Base-by-base conservation (phyloP, 352 stramenopile species). In the Phytophthora megakarya region DNA sequence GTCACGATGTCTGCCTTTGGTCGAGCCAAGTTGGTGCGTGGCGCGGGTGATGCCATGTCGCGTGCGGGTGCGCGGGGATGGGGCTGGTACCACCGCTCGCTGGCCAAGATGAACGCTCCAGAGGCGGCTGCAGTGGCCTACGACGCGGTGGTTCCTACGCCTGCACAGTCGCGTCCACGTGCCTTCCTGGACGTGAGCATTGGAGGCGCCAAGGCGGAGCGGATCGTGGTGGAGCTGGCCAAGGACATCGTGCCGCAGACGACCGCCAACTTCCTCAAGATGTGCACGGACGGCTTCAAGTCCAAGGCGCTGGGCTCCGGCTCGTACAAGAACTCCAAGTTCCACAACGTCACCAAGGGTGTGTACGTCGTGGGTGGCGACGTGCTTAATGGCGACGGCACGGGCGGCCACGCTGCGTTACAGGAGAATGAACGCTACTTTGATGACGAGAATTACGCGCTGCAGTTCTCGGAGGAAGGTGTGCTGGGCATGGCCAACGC, bases 401-500 rank as follows among this genome's bases (percentile, higher is more conserved):
- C 81, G 45, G 86, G 86, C 50, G 84, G 82, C 59, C 82, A 92
- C 59, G 82, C 86, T n/a, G 84, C 84, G 18, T 69, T 93, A 30
- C 68, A 87, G 60, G 54, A 81, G 12, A 81, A 82, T 65, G 64
- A 88, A 63, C 81, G 81, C 28, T 92, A 80, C 72, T 95, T 95
- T 65, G 75, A 90, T 44, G 86, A 95, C 61, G 86, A 95, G 73
- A 95, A 95, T 69, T 95, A 89, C 58, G 84, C 83, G 49, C 76
- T 95, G 46, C 86, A 92, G 72, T 95, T 93, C 60, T 84, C 84
- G 35, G 84, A 95, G 61, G 72, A 88, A 55, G 86, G 86, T 44
- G 86, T 95, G 35, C 61, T 95, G 48, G 86, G 86, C 63, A 99
- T 99, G 98, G 98, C 98, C 32, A 99, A 99, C 76, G 86, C 88